Percentiles rank a stretch among this genome's conserved stretches.
phyloP scores from a whole-genome alignment of 805 yeast species.

The Kodamaea kaohsiungensis region DNA sequence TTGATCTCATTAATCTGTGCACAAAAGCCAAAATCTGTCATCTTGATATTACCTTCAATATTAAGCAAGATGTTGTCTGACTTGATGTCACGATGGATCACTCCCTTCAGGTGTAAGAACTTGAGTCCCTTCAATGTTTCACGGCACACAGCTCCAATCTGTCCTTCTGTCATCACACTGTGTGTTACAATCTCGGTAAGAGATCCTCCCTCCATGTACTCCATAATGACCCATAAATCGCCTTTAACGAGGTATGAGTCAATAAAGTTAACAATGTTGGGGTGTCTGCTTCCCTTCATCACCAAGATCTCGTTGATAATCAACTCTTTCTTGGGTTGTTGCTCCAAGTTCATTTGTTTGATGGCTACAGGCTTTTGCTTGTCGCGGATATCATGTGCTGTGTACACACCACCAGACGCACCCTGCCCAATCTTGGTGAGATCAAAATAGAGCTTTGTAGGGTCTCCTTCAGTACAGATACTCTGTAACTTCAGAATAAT shows the following conservation, averaged over 20 bases:
- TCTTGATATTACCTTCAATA: constrained; percentile 82
- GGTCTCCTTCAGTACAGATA: constrained; percentile 86
- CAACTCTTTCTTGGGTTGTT: constrained; percentile 93
- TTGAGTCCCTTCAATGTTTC: constrained; percentile 86
- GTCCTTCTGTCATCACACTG: constrained; percentile 86
- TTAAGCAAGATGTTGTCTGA: constrained; percentile 89
- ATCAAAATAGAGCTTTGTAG: constrained; percentile 64
- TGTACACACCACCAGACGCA: constrained; percentile 95
- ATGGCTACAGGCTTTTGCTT: constrained; percentile 76
- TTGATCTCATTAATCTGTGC: constrained; percentile 78
- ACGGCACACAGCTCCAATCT: constrained; percentile 91
- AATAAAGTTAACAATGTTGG: constrained; percentile 90
- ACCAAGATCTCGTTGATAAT: constrained; percentile 94
- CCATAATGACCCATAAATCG: constrained; percentile 97
- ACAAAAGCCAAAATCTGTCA: constrained; percentile 96
- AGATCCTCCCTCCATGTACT: constrained; percentile 98
- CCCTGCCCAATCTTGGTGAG: constrained; percentile 94
- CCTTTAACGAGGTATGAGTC: constrained; percentile 74
- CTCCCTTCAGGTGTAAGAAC: constrained; percentile 88
- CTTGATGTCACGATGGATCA: constrained; percentile 94
- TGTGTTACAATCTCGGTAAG: constrained; percentile 94
- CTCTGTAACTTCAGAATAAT: constrained; percentile 67
- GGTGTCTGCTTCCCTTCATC: constrained; percentile 89
- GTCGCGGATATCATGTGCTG: constrained; percentile 64
- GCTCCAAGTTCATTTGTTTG: constrained; percentile 92